Evolutionary conservation across 768 basidiomycete genomes (phyloP).

Genomic region (Amanita fuliginea): DNA sequence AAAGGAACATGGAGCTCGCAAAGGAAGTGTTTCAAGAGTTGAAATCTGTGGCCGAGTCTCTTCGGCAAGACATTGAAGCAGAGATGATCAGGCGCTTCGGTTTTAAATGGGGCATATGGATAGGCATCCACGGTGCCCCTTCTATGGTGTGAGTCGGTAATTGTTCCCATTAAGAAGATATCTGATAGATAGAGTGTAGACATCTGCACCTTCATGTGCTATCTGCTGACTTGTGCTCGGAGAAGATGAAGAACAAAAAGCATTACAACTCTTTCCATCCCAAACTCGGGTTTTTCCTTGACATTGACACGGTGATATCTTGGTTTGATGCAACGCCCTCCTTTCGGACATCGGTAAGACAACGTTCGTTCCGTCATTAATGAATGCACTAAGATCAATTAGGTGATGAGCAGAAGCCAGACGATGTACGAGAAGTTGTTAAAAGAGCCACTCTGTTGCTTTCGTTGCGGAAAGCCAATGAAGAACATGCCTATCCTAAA

Average conservation of each 20-base stretch:
- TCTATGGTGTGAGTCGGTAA: slow-evolving; percentile 66
- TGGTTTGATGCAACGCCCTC: slow-evolving; percentile 67
- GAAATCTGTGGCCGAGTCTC: slow-evolving; percentile 40
- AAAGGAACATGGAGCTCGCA: slow-evolving; percentile 40
- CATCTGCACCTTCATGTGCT: slow-evolving; percentile 83
- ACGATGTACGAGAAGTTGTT: slow-evolving; percentile 52
- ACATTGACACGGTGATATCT: slow-evolving; percentile 62
- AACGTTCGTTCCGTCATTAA: background rate
- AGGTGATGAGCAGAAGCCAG: slow-evolving; percentile 6
- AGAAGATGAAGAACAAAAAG: slow-evolving; percentile 72
- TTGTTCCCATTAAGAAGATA: background rate
- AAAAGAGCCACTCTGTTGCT: slow-evolving; percentile 60
- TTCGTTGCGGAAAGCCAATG: slow-evolving; percentile 48
- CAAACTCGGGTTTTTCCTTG: slow-evolving; percentile 71
- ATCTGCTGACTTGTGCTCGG: slow-evolving; percentile 64
- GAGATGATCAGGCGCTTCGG: slow-evolving; percentile 75
- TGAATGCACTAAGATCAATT: background rate
- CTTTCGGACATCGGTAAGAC: slow-evolving; percentile 39
- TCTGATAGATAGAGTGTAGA: slow-evolving; percentile 21
- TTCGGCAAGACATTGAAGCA: slow-evolving; percentile 53
- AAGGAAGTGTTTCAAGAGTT: slow-evolving; percentile 42
- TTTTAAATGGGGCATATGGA: slow-evolving; percentile 68
- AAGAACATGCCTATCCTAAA: slow-evolving; percentile 72
- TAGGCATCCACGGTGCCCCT: slow-evolving; percentile 77
- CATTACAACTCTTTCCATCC: slow-evolving; percentile 92